phyloP scores from a whole-genome alignment of 2,329 filamentous ascomycete species.

The Penicillium sp. region DNA sequence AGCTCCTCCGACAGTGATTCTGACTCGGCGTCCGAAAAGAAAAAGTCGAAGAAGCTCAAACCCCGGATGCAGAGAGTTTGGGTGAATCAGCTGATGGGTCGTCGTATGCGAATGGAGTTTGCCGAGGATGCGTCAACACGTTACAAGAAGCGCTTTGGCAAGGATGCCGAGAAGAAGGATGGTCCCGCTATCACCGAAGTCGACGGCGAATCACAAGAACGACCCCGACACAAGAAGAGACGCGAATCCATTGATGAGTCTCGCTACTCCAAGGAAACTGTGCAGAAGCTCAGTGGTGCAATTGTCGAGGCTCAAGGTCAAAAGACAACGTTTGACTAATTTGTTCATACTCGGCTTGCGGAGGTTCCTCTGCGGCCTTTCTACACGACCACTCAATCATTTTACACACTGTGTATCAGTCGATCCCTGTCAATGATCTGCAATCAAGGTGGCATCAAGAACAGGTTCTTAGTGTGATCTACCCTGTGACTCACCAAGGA shows the following conservation, averaged over 20 bases:
- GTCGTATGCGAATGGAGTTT: slow-evolving; percentile 82
- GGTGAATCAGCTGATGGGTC: slow-evolving; percentile 78
- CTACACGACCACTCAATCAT: background rate
- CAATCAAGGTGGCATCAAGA: background rate
- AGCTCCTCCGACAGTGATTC: slow-evolving; percentile 46
- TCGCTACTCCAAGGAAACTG: slow-evolving; percentile 51
- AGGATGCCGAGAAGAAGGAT: slow-evolving; percentile 55
- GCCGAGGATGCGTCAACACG: slow-evolving; percentile 85
- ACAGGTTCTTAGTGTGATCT: background rate
- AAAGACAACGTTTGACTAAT: slow-evolving; percentile 75
- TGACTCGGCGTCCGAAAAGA: slow-evolving; percentile 31
- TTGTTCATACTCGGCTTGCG: background rate
- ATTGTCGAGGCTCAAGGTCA: slow-evolving; percentile 77
- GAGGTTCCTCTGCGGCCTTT: background rate
- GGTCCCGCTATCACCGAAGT: slow-evolving; percentile 22
- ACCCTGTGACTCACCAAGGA: background rate
- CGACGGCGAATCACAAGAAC: slow-evolving; percentile 26
- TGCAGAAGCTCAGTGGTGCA: slow-evolving; percentile 69
- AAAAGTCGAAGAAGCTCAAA: slow-evolving; percentile 38
- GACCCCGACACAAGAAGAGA: slow-evolving; percentile 27
- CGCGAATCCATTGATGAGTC: slow-evolving; percentile 41
- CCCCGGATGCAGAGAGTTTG: slow-evolving; percentile 63
- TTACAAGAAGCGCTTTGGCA: slow-evolving; percentile 93
- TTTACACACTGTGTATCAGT: background rate
- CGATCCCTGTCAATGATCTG: background rate